phyloP scores from a whole-genome alignment of 2,329 filamentous ascomycete species.

The Remersonia thermophila region DNA sequence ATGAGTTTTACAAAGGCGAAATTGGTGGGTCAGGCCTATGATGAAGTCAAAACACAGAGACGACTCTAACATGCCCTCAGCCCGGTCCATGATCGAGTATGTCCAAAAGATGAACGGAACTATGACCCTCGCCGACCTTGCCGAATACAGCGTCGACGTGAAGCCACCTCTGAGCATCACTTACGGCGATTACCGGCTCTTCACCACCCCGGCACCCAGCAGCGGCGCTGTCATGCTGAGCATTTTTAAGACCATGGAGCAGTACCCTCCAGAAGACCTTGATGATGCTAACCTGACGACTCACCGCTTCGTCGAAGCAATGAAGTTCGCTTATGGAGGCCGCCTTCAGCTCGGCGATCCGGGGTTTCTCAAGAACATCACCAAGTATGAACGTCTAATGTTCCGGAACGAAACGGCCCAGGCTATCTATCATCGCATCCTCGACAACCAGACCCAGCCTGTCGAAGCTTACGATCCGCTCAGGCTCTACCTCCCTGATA shows the following conservation, averaged over 20 bases:
- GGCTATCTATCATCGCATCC: conserved; percentile 53
- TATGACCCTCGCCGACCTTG: conserved; percentile 70
- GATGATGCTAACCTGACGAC: conserved; percentile 52
- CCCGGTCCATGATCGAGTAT: conserved; percentile 58
- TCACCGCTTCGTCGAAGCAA: conserved; percentile 77
- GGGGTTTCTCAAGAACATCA: conserved; percentile 52
- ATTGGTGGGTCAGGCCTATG: conserved; percentile 20
- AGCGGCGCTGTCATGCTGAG: conserved; percentile 65
- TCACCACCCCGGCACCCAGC: conserved; percentile 59
- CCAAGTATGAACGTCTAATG: conserved; percentile 54
- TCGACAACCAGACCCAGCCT: conserved; percentile 58
- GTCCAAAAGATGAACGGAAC: conserved; percentile 63
- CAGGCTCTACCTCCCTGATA: conserved; percentile 52
- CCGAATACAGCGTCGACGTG: conserved; percentile 55
- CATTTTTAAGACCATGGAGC: conserved; percentile 72
- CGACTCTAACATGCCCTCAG: conserved; percentile 24
- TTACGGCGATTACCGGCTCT: conserved; percentile 60
- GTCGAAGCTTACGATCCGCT: conserved; percentile 62
- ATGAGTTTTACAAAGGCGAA: conserved; percentile 26
- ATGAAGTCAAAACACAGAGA: conserved; percentile 14
- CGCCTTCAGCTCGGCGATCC: conserved; percentile 77
- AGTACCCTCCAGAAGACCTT: conserved; percentile 49
- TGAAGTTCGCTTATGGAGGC: conserved; percentile 77
- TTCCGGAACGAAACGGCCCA: conserved; percentile 47
- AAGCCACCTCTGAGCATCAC: conserved; percentile 47